These are phyloP conservation scores for Daldinia sp. DNA, from an alignment of 2,329 filamentous ascomycete genomes.

Conservation along the genomic window DNA sequence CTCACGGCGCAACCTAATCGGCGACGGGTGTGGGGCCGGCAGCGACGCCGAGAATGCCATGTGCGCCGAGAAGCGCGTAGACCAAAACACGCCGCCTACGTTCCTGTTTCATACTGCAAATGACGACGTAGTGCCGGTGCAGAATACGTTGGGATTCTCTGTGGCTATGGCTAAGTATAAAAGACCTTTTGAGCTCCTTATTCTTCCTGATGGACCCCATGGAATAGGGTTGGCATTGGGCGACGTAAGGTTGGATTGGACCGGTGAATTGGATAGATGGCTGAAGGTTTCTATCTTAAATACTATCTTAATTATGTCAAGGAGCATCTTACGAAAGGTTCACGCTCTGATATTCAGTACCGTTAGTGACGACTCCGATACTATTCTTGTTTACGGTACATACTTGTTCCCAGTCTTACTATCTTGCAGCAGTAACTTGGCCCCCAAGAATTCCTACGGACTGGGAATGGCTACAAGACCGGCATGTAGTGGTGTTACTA, in stretches of 20 bases:
- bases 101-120: constrained; percentile 54
- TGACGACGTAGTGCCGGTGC: constrained; percentile 46
- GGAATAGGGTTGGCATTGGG: constrained; percentile 47
- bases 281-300: constrained; percentile 39
- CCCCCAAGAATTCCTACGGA: background rate
- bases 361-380: background rate
- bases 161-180: constrained; percentile 44
- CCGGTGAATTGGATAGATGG: constrained; percentile 48
- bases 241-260: constrained; percentile 46
- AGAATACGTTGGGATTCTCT: constrained; percentile 49
- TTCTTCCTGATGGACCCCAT: constrained; percentile 50
- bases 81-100: constrained; percentile 48
- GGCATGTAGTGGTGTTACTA: constrained; percentile 50
- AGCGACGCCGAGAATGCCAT: constrained; percentile 25
- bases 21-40: constrained; percentile 23
- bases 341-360: background rate
- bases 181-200: constrained; percentile 44
- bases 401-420: background rate
- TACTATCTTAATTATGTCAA: background rate
- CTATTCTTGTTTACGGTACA: background rate
- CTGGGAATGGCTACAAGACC: background rate
- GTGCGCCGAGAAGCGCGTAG: constrained; percentile 48
- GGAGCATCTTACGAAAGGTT: constrained; percentile 55
- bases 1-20: constrained; percentile 43
- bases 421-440: background rate